phyloP scores from a whole-genome alignment of 768 basidiomycete species.

The Lactifluus hygrophoroides region DNA sequence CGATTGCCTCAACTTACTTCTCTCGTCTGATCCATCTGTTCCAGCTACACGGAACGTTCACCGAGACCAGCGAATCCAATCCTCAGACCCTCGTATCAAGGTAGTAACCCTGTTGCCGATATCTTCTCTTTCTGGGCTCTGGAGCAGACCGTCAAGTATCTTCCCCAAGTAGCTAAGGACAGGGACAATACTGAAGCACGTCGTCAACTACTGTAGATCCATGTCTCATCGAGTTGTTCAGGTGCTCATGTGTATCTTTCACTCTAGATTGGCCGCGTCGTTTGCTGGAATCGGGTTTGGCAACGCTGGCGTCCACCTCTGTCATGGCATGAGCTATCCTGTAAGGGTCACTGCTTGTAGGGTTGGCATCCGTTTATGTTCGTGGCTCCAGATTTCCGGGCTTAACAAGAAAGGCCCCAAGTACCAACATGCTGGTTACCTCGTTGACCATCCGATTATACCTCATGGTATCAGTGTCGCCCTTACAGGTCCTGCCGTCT shows the following conservation, averaged over 20 bases:
- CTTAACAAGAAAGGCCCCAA: conserved; percentile 91
- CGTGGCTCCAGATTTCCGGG: conserved; percentile 64
- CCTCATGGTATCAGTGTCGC: conserved; percentile 92
- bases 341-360: conserved; percentile 33
- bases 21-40: conserved; percentile 1
- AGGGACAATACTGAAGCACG: conserved; percentile 74
- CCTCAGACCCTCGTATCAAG: conserved; percentile 86
- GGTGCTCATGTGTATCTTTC: not conserved
- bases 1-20: not conserved
- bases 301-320: conserved; percentile 86
- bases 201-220: conserved; percentile 77
- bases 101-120: conserved; percentile 89
- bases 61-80: conserved; percentile 90
- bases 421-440: conserved; percentile 87
- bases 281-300: conserved; percentile 96
- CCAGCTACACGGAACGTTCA: conserved; percentile 80
- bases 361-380: not conserved
- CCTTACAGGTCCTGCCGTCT: conserved; percentile 87
- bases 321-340: conserved; percentile 85
- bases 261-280: conserved; percentile 70
- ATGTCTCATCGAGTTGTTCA: not conserved
- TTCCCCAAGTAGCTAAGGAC: conserved; percentile 80
- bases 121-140: conserved; percentile 95
- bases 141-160: conserved; percentile 76
- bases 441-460: conserved; percentile 79